These are phyloP conservation scores for Agarophyton chilense DNA, from an alignment of 23 red algal genomes.

Conservation along the genomic window DNA sequence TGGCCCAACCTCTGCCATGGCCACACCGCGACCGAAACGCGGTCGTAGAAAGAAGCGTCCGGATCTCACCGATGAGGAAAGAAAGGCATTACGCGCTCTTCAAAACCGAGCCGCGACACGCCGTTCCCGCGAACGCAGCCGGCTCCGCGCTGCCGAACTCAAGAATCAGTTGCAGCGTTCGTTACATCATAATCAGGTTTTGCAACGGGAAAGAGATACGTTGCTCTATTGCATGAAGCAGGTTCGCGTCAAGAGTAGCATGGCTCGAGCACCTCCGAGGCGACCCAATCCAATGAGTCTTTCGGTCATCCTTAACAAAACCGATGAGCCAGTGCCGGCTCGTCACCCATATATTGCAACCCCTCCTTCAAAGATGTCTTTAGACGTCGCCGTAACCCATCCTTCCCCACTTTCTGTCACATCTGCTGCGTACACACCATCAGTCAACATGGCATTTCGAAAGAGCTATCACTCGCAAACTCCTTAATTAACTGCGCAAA, in stretches of 20 bases:
- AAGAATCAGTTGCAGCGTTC: slow-evolving; percentile 43
- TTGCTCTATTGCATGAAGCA: slow-evolving; percentile 30
- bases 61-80: slow-evolving; percentile 39
- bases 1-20: neutral
- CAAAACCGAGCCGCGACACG: slow-evolving; percentile 46
- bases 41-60: slow-evolving; percentile 57
- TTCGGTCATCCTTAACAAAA: slow-evolving; percentile 39
- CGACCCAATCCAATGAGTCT: slow-evolving; percentile 50
- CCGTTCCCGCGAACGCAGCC: slow-evolving; percentile 39
- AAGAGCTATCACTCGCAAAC: slow-evolving; percentile 23
- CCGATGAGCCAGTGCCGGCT: neutral
- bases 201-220: slow-evolving; percentile 35
- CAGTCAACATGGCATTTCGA: neutral
- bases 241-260: neutral
- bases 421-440: neutral
- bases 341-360: neutral
- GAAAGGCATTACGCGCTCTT: slow-evolving; percentile 41
- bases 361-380: neutral
- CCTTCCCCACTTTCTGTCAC: neutral
- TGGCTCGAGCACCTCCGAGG: neutral
- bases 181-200: slow-evolving; percentile 19
- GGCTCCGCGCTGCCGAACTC: slow-evolving; percentile 23
- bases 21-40: slow-evolving; percentile 40
- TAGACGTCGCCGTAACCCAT: neutral
- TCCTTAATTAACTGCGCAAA: neutral